phyloP scores from a whole-genome alignment of 805 yeast genomes.

The Vanderwaltozyma verrucispora region DNA sequence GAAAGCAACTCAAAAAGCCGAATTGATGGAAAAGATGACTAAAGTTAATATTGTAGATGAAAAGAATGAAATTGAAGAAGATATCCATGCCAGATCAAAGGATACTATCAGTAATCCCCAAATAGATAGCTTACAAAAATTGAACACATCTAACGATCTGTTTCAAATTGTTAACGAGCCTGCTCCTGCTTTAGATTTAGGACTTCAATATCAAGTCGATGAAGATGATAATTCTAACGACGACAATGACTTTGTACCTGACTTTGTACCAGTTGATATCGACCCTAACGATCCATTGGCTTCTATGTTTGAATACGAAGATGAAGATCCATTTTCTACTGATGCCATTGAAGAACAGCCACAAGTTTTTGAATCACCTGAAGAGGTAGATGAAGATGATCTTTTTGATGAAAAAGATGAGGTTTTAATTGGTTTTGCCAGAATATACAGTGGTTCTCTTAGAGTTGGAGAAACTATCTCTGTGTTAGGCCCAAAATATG shows the following conservation, averaged over 20 bases:
- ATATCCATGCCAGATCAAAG: slow-evolving; percentile 19
- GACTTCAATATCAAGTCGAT: slow-evolving; percentile 14
- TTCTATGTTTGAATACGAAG: slow-evolving; percentile 39
- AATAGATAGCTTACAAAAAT: slow-evolving; percentile 2
- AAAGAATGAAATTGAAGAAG: slow-evolving; percentile 5
- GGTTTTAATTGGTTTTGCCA: slow-evolving; percentile 74
- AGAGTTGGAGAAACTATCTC: slow-evolving; percentile 63
- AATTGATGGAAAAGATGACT: slow-evolving; percentile 24
- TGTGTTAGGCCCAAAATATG: slow-evolving; percentile 80
- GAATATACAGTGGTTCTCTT: slow-evolving; percentile 81
- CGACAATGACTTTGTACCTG: slow-evolving; percentile 11
- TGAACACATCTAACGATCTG: slow-evolving; percentile 7
- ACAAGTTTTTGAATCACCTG: slow-evolving; percentile 23
- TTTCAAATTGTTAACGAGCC: slow-evolving; percentile 17
- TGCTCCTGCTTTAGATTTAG: slow-evolving; percentile 20
- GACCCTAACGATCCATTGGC: slow-evolving; percentile 31
- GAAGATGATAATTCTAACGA: slow-evolving; percentile 6
- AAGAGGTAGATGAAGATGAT: slow-evolving; percentile 38
- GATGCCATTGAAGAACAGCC: neutral
- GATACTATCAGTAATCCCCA: slow-evolving; percentile 23
- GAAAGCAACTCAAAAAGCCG: slow-evolving; percentile 51
- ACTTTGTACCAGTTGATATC: slow-evolving; percentile 19
- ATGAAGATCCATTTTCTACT: slow-evolving; percentile 38
- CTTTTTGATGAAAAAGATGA: slow-evolving; percentile 43
- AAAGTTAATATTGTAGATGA: slow-evolving; percentile 9